These are phyloP conservation scores for Arthrobotrys iridis DNA, from an alignment of 2,329 filamentous ascomycete genomes.

Conservation along the genomic window DNA sequence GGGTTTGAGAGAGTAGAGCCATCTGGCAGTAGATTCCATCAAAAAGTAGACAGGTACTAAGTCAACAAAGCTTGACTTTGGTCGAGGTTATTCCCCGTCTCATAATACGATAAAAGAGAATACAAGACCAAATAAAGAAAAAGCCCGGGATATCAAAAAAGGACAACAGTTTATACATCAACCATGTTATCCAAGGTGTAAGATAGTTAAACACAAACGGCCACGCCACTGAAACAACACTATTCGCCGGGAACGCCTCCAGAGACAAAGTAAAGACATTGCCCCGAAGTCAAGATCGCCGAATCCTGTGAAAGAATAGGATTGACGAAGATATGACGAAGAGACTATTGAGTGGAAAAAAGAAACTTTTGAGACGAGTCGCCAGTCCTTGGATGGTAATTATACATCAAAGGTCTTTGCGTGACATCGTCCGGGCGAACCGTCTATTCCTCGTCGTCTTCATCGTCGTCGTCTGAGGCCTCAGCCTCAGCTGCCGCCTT, in stretches of 20 bases:
- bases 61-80: neutral
- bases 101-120: neutral
- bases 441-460: slow-evolving; percentile 1
- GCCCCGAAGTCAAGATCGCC: slow-evolving; percentile 13
- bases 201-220: neutral
- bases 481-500: slow-evolving; percentile 16
- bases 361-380: slow-evolving; percentile 29
- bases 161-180: slow-evolving; percentile 29
- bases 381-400: slow-evolving; percentile 6
- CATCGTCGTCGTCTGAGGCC: slow-evolving; percentile 15
- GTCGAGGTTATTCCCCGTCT: neutral
- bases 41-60: neutral
- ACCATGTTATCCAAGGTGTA: slow-evolving; percentile 12
- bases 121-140: slow-evolving; percentile 15
- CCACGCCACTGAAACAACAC: slow-evolving; percentile 9
- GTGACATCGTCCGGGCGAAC: neutral
- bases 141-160: slow-evolving; percentile 43
- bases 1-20: neutral
- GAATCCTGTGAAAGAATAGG: neutral
- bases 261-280: slow-evolving; percentile 19
- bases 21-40: slow-evolving; percentile 4
- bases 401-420: slow-evolving; percentile 13
- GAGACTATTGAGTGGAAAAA: slow-evolving; percentile 8
- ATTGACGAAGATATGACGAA: neutral
- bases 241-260: slow-evolving; percentile 38